Conservation (phyloP, 2,329 filamentous ascomycete genomes). For the Stemphylium beticola region DNA sequence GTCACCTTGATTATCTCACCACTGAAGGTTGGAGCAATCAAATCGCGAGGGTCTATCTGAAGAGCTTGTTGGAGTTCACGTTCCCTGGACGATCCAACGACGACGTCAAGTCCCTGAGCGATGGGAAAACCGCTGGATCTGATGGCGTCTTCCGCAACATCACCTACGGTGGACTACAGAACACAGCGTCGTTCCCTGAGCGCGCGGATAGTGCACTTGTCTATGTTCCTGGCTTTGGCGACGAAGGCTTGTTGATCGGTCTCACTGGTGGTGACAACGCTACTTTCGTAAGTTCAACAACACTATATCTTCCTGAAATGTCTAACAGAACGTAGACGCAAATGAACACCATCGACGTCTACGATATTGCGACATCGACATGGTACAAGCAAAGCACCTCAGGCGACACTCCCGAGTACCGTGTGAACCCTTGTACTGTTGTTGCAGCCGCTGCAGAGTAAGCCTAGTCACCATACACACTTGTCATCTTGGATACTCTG, state of each 20-base stretch:
- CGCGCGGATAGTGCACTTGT: slow-evolving; percentile 75
- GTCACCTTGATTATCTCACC: slow-evolving; percentile 71
- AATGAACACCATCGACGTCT: slow-evolving; percentile 80
- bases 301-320: neutral
- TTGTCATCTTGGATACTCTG: neutral
- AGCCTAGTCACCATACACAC: slow-evolving; percentile 5
- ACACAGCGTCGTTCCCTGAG: slow-evolving; percentile 70
- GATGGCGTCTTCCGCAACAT: slow-evolving; percentile 75
- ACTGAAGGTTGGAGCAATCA: slow-evolving; percentile 72
- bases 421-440: slow-evolving; percentile 73
- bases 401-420: slow-evolving; percentile 64
- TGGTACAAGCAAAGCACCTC: slow-evolving; percentile 78
- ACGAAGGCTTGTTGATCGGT: slow-evolving; percentile 76
- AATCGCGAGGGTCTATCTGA: slow-evolving; percentile 70
- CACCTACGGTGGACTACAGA: slow-evolving; percentile 72
- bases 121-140: slow-evolving; percentile 62
- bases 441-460: slow-evolving; percentile 72
- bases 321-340: slow-evolving; percentile 53
- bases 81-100: slow-evolving; percentile 72
- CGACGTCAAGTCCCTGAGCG: slow-evolving; percentile 63
- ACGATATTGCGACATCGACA: slow-evolving; percentile 70
- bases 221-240: slow-evolving; percentile 78
- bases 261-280: slow-evolving; percentile 75
- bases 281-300: slow-evolving; percentile 62
- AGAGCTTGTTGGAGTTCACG: slow-evolving; percentile 76